These are phyloP conservation scores for Yamadazyma triangularis DNA, from an alignment of 1,139 yeast species.

Conservation along the genomic window DNA sequence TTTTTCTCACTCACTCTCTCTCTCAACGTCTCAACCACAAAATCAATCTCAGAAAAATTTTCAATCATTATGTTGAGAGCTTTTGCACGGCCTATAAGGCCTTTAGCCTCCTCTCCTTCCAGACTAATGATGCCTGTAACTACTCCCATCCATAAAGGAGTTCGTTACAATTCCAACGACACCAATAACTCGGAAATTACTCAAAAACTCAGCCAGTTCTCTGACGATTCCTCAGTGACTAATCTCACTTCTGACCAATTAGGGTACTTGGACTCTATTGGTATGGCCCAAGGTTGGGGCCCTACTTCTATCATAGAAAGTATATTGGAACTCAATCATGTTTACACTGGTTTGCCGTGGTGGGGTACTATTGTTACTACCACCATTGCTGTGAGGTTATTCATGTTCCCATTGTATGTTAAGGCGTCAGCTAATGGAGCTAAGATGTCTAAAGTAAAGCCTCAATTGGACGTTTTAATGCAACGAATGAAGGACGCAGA, in stretches of 20 bases:
- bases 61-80: too few relatives aligned
- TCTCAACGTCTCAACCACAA: too few relatives aligned
- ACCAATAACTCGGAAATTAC: slow-evolving; percentile 10
- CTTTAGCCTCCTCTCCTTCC: too few relatives aligned
- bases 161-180: slow-evolving; percentile 8
- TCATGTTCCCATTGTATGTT: slow-evolving; percentile 77
- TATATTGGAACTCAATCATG: slow-evolving; percentile 75
- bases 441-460: slow-evolving; percentile 69
- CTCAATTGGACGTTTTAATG: slow-evolving; percentile 58
- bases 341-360: slow-evolving; percentile 91
- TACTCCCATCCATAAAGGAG: too few relatives aligned
- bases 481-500: slow-evolving; percentile 36
- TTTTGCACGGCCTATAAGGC: too few relatives aligned
- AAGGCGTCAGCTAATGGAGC: slow-evolving; percentile 84
- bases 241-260: slow-evolving; percentile 52
- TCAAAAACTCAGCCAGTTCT: slow-evolving; percentile 10
- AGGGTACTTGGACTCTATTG: slow-evolving; percentile 84
- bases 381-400: slow-evolving; percentile 63
- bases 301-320: slow-evolving; percentile 82
- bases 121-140: too few relatives aligned
- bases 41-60: too few relatives aligned
- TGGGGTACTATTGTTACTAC: slow-evolving; percentile 84
- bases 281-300: slow-evolving; percentile 83
- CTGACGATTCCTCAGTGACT: slow-evolving; percentile 7
- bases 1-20: too few relatives aligned